Base-by-base conservation (phyloP, 2,329 filamentous ascomycete genomes). In the Botrytis cinerea region DNA sequence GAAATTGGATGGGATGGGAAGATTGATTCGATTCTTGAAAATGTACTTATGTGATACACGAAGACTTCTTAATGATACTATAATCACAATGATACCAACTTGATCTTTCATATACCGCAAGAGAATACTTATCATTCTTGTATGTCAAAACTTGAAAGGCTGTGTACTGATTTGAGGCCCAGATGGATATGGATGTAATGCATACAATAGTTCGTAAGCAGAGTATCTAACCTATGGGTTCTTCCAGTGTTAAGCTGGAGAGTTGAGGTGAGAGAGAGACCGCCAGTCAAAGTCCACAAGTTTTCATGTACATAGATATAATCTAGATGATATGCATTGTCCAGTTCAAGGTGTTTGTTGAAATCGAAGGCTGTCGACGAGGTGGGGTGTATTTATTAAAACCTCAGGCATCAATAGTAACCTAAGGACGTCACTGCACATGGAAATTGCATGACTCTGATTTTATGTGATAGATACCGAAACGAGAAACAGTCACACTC, bases 391-490 rank as follows among this genome's bases (percentile, higher is more conserved):
- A 6, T 69, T 8, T 54, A 59, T 69, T 43, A 45, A 14, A 32
- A 43, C 40, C 38, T 70, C n/a, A 70, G 54, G 54, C 68, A 70
- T 38, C 22, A 14, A 25, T 14, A 71, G 60, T 62, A 38, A 38
- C 38, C 38, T 38, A 62, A 62, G 35, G n/a, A 68, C 66, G 48
- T 68, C 66, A 68, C 48, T 66, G 51, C 70, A 72, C 70, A 72
- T 73, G 62, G 67, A 73, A 70, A 70, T 32, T 70, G n/a, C 20
- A 43, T 64, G 35, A 62, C 57, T 40, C 28, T 45, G 25, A 51
- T 71, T 64, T 71, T 46, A 60, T 38, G 38, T 60, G 35, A 72
- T 25, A 54, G 38, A 68, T 43, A 68, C 18, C 20, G 62, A 57
- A 57, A 69, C n/a, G 38, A 68, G 32, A 73, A 48, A 51, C 35